These are phyloP conservation scores for Neonectria coccinea DNA, from an alignment of 2,329 filamentous ascomycete genomes.

Conservation along the genomic window DNA sequence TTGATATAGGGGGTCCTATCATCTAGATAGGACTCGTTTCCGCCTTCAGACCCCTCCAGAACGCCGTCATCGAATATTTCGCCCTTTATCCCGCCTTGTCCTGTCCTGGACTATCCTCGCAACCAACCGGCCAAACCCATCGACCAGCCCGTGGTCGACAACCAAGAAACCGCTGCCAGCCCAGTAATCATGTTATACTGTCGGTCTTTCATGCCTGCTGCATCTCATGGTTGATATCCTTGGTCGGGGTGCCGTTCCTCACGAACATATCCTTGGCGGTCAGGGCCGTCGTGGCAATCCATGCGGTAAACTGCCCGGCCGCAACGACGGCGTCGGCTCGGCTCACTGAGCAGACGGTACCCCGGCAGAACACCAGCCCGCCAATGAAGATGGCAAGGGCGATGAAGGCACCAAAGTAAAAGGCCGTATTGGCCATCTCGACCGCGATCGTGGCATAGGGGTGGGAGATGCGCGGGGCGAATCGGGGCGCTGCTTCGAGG, in stretches of 20 bases:
- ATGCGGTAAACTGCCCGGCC: conserved; percentile 64
- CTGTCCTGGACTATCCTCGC: conserved; percentile 19
- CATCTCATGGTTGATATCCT: conserved; percentile 51
- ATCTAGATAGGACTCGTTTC: conserved; percentile 28
- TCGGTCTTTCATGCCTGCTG: conserved; percentile 47
- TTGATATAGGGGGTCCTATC: conserved; percentile 33
- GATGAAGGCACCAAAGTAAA: conserved; percentile 71
- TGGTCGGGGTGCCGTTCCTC: conserved; percentile 51
- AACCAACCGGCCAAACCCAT: conserved; percentile 10
- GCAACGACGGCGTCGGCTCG: conserved; percentile 67
- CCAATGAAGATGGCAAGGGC: conserved; percentile 68
- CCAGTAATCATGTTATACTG: conserved; percentile 9
- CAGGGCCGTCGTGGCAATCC: conserved; percentile 62
- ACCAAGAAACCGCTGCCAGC: conserved; percentile 10
- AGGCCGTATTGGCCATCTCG: conserved; percentile 64
- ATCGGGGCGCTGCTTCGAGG: conserved; percentile 63
- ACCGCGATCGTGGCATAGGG: conserved; percentile 62
- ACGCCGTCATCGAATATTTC: conserved; percentile 39
- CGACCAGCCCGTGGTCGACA: conserved; percentile 21
- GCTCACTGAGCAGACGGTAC: conserved; percentile 66
- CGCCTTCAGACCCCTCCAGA: conserved; percentile 29
- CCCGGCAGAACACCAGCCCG: conserved; percentile 67
- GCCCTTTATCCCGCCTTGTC: conserved; percentile 6
- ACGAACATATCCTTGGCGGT: conserved; percentile 61
- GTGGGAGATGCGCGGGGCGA: conserved; percentile 59